Evolutionary conservation across 176 grass and related monocot genomes (phyloP).

Genomic region (Raddia guianensis): DNA sequence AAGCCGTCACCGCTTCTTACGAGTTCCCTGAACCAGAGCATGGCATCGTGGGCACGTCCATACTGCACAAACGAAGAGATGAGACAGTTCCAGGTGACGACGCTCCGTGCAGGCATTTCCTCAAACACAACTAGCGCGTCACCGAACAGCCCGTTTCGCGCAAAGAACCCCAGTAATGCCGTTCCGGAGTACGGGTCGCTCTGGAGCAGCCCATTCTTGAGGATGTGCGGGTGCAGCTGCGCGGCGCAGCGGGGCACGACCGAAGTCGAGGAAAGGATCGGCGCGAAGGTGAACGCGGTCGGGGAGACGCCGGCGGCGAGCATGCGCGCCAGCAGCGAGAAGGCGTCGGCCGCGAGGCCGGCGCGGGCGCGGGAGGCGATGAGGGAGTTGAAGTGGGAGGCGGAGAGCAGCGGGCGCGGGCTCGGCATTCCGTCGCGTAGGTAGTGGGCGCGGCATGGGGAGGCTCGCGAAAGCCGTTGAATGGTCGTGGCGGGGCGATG

Average conservation of each 20-base stretch:
- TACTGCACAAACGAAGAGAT: slow-evolving; percentile 48
- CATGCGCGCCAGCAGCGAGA: slow-evolving; percentile 60
- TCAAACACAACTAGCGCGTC: slow-evolving; percentile 57
- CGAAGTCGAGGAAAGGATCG: slow-evolving; percentile 55
- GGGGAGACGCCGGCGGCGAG: slow-evolving; percentile 54
- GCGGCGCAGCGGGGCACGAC: slow-evolving; percentile 31
- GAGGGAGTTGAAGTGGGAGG: slow-evolving; percentile 62
- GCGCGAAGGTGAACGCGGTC: slow-evolving; percentile 66
- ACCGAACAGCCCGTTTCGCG: slow-evolving; percentile 28
- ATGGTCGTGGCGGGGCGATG: neutral
- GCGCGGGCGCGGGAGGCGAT: slow-evolving; percentile 48
- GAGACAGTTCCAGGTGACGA: slow-evolving; percentile 75
- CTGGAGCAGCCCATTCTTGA: slow-evolving; percentile 61
- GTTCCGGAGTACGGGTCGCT: slow-evolving; percentile 63
- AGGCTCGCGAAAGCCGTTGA: neutral
- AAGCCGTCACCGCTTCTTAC: slow-evolving; percentile 37
- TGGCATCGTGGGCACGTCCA: slow-evolving; percentile 36
- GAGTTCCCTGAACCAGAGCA: slow-evolving; percentile 62
- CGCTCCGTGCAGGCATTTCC: slow-evolving; percentile 65
- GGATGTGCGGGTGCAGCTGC: slow-evolving; percentile 63
- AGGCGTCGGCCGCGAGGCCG: slow-evolving; percentile 44
- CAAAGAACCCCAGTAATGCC: slow-evolving; percentile 52
- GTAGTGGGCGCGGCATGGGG: slow-evolving; percentile 36
- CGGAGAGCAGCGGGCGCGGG: slow-evolving; percentile 9
- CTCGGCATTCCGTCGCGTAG: slow-evolving; percentile 55